phyloP scores from a whole-genome alignment of 768 basidiomycete species.

The Rhizopogon roseolus region DNA sequence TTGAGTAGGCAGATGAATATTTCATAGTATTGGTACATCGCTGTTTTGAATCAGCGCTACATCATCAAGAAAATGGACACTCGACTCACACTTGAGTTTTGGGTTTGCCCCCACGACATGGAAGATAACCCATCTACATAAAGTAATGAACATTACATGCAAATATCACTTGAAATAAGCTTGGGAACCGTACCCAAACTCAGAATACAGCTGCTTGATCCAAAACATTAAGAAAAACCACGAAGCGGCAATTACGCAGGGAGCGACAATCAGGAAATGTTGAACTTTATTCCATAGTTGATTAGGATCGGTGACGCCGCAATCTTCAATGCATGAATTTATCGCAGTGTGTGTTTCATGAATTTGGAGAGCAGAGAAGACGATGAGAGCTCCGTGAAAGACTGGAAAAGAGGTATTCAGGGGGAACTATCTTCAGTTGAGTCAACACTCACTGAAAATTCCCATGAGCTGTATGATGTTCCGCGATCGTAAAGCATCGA shows the following conservation, averaged over 20 bases:
- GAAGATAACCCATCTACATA: conserved; percentile 82
- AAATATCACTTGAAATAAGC: not conserved
- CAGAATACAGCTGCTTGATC: conserved; percentile 65
- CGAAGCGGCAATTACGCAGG: conserved; percentile 60
- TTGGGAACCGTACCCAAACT: conserved; percentile 69
- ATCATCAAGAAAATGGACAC: not conserved
- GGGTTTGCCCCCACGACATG: conserved; percentile 86
- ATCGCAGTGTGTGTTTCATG: conserved; percentile 68
- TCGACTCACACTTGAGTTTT: conserved; percentile 67
- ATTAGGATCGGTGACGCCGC: conserved; percentile 40
- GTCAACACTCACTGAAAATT: conserved; percentile 50
- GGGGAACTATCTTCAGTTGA: conserved; percentile 3
- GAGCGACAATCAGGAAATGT: conserved; percentile 69
- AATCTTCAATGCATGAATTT: conserved; percentile 24
- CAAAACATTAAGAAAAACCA: conserved; percentile 68
- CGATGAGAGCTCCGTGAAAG: conserved; percentile 71
- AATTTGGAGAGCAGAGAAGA: conserved; percentile 73
- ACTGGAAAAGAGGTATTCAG: conserved; percentile 23
- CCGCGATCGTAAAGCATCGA: conserved; percentile 75
- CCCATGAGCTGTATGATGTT: conserved; percentile 78
- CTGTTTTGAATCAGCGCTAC: conserved; percentile 31
- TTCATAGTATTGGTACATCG: conserved; percentile 87
- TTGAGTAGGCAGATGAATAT: conserved; percentile 84
- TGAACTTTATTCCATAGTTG: conserved; percentile 57
- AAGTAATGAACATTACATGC: conserved; percentile 1